phyloP scores from a whole-genome alignment of 202 grass and related monocot genomes.

The Sporobolus alterniflorus region DNA sequence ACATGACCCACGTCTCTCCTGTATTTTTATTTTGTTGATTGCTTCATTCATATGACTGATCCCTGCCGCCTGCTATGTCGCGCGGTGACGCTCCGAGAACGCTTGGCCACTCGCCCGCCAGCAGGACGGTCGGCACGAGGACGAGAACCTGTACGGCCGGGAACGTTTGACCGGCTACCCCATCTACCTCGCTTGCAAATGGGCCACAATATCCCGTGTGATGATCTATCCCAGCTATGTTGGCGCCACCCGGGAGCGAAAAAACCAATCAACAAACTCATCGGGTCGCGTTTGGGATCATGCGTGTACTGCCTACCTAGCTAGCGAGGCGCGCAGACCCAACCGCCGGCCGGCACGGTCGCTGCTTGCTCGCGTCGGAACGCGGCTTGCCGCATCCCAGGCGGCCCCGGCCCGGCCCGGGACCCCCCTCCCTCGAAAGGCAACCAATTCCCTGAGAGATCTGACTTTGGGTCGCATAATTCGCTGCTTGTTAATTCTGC shows the following conservation, averaged over 20 bases:
- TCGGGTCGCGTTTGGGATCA: too few relatives aligned
- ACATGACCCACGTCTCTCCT: not conserved
- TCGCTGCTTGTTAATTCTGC: not conserved
- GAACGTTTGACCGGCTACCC: not conserved
- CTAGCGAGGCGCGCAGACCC: too few relatives aligned
- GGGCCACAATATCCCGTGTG: too few relatives aligned
- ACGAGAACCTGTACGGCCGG: not conserved
- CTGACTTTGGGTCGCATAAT: not conserved
- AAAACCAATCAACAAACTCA: not conserved
- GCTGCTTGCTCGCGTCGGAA: not conserved
- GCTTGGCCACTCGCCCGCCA: not conserved
- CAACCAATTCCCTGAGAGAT: not conserved
- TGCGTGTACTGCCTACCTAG: too few relatives aligned
- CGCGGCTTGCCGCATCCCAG: not conserved
- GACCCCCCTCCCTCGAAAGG: not conserved
- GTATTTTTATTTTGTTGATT: not conserved
- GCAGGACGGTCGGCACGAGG: not conserved
- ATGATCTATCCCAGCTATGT: not conserved
- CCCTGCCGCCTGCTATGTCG: not conserved
- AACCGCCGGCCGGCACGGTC: not conserved
- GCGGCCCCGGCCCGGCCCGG: not conserved
- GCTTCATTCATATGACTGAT: too few relatives aligned
- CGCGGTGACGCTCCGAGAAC: not conserved
- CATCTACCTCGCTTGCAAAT: not conserved
- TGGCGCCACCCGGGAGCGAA: not conserved